Evolutionary conservation across 163 green algal genomes (phyloP), one percentile per base, ranked within the genome.

Genomic region (Chloromonas sp.): DNA sequence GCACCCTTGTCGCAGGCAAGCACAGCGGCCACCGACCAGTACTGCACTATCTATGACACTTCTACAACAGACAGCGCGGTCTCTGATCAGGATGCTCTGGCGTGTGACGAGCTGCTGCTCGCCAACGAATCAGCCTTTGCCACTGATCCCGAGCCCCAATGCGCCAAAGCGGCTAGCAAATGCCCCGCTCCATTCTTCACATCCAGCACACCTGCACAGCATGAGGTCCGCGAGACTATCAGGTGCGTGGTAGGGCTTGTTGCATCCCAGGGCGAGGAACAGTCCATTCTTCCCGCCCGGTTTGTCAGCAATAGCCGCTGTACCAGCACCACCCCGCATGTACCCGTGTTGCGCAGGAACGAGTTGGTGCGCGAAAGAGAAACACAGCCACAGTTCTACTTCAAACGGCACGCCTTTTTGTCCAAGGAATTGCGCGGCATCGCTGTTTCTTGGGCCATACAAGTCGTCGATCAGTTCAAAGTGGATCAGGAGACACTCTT

Each of bases 401-500:
- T 81, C 14, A 57, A 81, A 61, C 77, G 77, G 77, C 77, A 81
- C 36, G n/a, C 11, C 66, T 74, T 74, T 11, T 11, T 74, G 66
- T 5, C 66, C 66, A 74, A 78, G 11, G 90, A 89, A 60, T 98
- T 98, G 96, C 92, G 96, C 36, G 86, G 83, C 70, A 98, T 98
- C 80, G 89, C 98, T 13, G 91, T 97, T 1, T 94, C 97, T 87
- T 98, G 96, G 96, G 89, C 99, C 58, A 94, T 98, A 58, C 96
- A 99, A 90, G 95, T 98, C 66, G 86, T 87, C 1, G 88, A 94
- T 70, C 95, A 98, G 89, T 98, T 98, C 88, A 92, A 94, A 8
- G 91, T 99, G 74, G 88, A 94, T 60, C 91, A 91, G 13, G 96
- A 99, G 81, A 99, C 96, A 0, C 92, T 99, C n/a, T 97, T 97